phyloP scores from a whole-genome alignment of 1,284 basidiomycete genomes.

The Amylostereum areolatum region DNA sequence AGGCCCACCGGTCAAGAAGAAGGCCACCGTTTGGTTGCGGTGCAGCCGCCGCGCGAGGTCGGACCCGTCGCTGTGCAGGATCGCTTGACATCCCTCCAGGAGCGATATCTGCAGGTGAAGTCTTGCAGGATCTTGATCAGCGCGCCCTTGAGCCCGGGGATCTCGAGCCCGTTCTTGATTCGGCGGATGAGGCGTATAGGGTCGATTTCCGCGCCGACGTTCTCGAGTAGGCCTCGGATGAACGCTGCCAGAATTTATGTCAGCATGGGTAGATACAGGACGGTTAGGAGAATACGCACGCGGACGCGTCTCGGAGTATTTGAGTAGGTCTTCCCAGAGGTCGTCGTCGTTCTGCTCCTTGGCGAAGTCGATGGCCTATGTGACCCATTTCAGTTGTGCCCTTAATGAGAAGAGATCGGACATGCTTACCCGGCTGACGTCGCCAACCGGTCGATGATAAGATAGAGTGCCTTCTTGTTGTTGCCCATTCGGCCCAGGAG shows the following conservation, averaged over 20 bases:
- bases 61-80: constrained; percentile 77
- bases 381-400: too few species aligned
- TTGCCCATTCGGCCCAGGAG: constrained; percentile 96
- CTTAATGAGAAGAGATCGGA: neutral
- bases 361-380: constrained; percentile 95
- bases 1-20: constrained; percentile 62
- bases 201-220: constrained; percentile 94
- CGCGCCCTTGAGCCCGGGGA: constrained; percentile 90
- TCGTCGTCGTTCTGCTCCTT: constrained; percentile 97
- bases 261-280: neutral
- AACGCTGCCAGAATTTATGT: constrained; percentile 52
- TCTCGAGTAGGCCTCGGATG: constrained; percentile 91
- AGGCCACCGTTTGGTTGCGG: constrained; percentile 71
- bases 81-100: constrained; percentile 85
- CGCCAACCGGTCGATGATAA: constrained; percentile 94
- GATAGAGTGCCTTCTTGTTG: constrained; percentile 88
- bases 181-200: constrained; percentile 91
- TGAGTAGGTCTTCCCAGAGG: constrained; percentile 94
- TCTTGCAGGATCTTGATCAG: constrained; percentile 96
- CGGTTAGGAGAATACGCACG: constrained; percentile 34
- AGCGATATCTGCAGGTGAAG: constrained; percentile 86
- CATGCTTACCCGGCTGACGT: constrained; percentile 78
- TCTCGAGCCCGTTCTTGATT: constrained; percentile 94
- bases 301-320: constrained; percentile 91
- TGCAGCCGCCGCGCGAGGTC: constrained; percentile 69